Evolutionary conservation across 2,329 filamentous ascomycete genomes (phyloP).

Genomic region (Paramyrothecium sp.): DNA sequence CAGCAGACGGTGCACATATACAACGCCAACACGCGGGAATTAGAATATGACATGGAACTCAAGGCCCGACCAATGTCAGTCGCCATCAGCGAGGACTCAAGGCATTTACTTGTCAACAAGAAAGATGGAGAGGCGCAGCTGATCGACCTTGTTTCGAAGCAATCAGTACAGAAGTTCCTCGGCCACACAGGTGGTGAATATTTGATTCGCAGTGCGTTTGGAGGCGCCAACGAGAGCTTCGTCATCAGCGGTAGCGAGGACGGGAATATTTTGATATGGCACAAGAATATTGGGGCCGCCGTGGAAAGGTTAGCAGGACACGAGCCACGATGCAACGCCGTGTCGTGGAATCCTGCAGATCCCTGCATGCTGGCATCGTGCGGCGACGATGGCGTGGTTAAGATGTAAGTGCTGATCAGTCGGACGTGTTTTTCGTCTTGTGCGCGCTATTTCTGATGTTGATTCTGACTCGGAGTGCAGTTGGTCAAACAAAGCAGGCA

Average conservation of each 20-base stretch:
- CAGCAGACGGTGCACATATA: constrained; percentile 75
- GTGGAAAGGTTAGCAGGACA: constrained; percentile 80
- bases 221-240: constrained; percentile 89
- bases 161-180: constrained; percentile 70
- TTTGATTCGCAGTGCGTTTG: constrained; percentile 81
- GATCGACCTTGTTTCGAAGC: constrained; percentile 71
- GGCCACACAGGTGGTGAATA: constrained; percentile 74
- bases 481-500: constrained; percentile 24
- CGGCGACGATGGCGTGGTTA: constrained; percentile 81
- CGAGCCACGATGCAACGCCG: constrained; percentile 75
- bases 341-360: constrained; percentile 84
- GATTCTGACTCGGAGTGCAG: constrained; percentile 10
- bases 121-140: constrained; percentile 74
- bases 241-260: constrained; percentile 88
- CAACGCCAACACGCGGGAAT: constrained; percentile 71
- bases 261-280: constrained; percentile 81
- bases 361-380: constrained; percentile 85
- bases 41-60: constrained; percentile 69
- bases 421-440: neutral
- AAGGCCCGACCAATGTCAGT: constrained; percentile 74
- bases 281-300: constrained; percentile 74
- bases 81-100: constrained; percentile 77
- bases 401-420: constrained; percentile 64
- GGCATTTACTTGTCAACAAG: constrained; percentile 78
- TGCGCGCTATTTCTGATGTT: neutral